Conservation (phyloP, 805 yeast species). For the Metschnikowia similis region DNA sequence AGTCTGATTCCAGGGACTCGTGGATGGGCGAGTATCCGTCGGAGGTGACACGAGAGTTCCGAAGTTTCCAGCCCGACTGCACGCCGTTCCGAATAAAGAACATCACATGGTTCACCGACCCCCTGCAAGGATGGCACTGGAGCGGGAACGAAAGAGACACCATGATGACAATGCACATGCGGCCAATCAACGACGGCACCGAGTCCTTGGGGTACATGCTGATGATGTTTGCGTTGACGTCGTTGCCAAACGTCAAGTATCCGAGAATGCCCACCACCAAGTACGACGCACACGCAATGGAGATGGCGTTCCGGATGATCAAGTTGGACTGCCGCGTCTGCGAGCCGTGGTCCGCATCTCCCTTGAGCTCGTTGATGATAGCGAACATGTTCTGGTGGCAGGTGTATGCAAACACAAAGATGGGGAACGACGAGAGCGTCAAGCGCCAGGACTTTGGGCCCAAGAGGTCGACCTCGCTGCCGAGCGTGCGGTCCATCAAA, state of each 20-base stretch:
- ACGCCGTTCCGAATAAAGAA: conserved; percentile 43
- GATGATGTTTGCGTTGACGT: conserved; percentile 68
- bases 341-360: conserved; percentile 32
- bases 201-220: conserved; percentile 59
- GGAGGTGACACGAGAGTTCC: conserved; percentile 14
- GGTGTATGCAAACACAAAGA: conserved; percentile 74
- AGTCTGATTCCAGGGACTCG: conserved; percentile 15
- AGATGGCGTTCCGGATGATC: conserved; percentile 49
- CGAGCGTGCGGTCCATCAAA: conserved; percentile 14
- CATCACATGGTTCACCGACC: conserved; percentile 63
- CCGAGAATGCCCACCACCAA: conserved; percentile 64
- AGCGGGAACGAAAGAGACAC: conserved; percentile 73
- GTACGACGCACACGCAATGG: conserved; percentile 55
- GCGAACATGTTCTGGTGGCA: conserved; percentile 81
- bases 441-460: conserved; percentile 39
- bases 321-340: conserved; percentile 47
- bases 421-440: conserved; percentile 61
- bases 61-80: conserved; percentile 19
- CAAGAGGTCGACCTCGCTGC: conserved; percentile 19
- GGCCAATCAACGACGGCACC: conserved; percentile 48
- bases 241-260: conserved; percentile 78
- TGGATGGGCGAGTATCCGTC: conserved; percentile 25
- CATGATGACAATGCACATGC: conserved; percentile 64
- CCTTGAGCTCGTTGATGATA: conserved; percentile 61
- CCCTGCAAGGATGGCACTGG: conserved; percentile 77